Base-by-base conservation (phyloP, 768 basidiomycete genomes). In the Boletus bicolor region DNA sequence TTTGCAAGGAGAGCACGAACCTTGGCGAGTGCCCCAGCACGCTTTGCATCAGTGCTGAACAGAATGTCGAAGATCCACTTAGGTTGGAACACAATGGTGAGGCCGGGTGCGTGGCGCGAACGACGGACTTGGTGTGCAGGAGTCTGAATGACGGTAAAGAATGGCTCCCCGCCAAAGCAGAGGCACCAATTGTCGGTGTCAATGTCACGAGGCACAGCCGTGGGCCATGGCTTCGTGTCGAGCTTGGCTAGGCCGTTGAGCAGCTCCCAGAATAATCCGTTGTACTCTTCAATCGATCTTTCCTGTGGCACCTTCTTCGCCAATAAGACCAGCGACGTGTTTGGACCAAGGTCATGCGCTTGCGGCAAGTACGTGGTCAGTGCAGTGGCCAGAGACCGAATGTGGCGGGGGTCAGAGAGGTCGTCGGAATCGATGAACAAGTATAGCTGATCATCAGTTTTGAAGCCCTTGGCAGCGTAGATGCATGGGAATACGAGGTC, bases 11-110 rank as follows among this genome's bases (percentile, higher is more conserved):
- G 56, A 7, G 54, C 17, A 6, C 64, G 56, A 34, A 64, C 63
- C 38, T 64, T 64, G 7, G 41, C 17, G 15, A 65, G 54, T 10
- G 63, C 63, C 35, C 59, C 58, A 12, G 55, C 44, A 9, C 63
- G 55, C 51, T 64, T 64, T 14, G 60, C 63, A 7, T 58, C 59
- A 11, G 26, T 56, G 49, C 54, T 65, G 43, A 65, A 64, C n/a
- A 61, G 49, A 19, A 64, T 62, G 46, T 64, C 59, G 19, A 64
- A 64, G 41, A 62, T 64, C 63, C 63, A 64, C 36, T 64, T 65
- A 14, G 63, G 63, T 30, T 65, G 63, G 54, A 64, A 61, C 9
- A 65, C 63, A n/a, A 65, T 56, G 35, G 64, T 64, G 42, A 65
- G 44, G 8, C 64, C 49, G 7, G 57, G 54, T 21, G 64, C 51